Evolutionary conservation across 2,329 filamentous ascomycete species (phyloP).

Genomic region (Aspergillus spinulosporus): DNA sequence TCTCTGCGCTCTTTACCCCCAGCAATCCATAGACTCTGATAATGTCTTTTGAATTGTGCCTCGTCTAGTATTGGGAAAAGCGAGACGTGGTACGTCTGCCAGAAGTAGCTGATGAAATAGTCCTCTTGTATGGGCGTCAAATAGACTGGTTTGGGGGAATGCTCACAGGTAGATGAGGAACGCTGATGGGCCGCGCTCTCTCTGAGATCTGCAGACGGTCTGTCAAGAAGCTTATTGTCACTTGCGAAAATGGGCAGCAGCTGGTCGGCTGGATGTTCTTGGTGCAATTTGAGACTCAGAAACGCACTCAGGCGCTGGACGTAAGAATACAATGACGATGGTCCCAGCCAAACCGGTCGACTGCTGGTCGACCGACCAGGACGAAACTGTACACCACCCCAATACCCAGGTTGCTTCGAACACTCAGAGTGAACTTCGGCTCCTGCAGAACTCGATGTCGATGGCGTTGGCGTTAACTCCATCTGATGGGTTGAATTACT

Average conservation of each 20-base stretch:
- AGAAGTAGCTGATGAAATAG: slow-evolving; percentile 23
- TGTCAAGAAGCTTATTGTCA: slow-evolving; percentile 8
- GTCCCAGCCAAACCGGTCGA: background rate
- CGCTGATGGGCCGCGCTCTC: no score
- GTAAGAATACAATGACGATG: slow-evolving; percentile 4
- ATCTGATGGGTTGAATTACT: background rate
- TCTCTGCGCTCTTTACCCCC: slow-evolving; percentile 14
- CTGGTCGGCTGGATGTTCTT: slow-evolving; percentile 31
- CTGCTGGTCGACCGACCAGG: no score
- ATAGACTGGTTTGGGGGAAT: background rate
- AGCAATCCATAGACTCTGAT: slow-evolving; percentile 19
- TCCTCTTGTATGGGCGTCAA: slow-evolving; percentile 25
- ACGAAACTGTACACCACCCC: no score
- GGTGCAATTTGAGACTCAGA: slow-evolving; percentile 28
- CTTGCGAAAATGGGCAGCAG: slow-evolving; percentile 34
- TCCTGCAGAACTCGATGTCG: no score
- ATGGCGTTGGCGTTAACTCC: no score
- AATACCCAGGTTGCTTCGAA: no score
- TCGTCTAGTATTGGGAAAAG: slow-evolving; percentile 23
- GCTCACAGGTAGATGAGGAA: background rate
- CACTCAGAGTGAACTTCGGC: no score
- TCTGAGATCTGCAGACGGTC: slow-evolving; percentile 10
- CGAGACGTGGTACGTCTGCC: slow-evolving; percentile 23
- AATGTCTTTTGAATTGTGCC: slow-evolving; percentile 23
- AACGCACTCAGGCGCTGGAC: slow-evolving; percentile 4